Evolutionary conservation across 129 eudicot genomes (phyloP).

Genomic region (Mikania micrantha): DNA sequence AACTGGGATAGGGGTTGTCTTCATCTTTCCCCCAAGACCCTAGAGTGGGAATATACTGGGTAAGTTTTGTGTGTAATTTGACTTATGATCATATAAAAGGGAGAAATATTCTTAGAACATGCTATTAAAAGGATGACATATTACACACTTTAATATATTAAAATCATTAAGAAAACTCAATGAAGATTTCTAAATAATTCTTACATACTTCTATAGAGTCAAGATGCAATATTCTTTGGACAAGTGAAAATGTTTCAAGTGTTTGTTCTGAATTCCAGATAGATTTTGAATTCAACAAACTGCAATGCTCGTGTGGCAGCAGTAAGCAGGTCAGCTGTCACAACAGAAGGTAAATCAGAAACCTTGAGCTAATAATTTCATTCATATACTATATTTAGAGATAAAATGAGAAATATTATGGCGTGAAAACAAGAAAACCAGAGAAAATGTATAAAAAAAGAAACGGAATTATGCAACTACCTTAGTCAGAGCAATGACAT

Average conservation of each 20-base stretch:
- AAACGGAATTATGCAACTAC: constrained; percentile 18
- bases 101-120: background rate
- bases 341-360: constrained; percentile 8
- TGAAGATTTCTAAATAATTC: background rate
- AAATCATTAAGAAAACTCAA: background rate
- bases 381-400: background rate
- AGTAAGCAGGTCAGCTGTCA: constrained; percentile 84
- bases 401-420: background rate
- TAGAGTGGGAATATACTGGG: too few relatives aligned
- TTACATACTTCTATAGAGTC: constrained; percentile 76
- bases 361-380: constrained; percentile 2
- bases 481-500: constrained; percentile 78
- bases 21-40: too few relatives aligned
- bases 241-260: constrained; percentile 54
- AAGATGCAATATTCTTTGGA: constrained; percentile 74
- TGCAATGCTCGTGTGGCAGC: constrained; percentile 60
- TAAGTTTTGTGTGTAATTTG: background rate
- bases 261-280: constrained; percentile 82
- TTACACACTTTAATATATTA: background rate
- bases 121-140: constrained; percentile 9
- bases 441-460: background rate
- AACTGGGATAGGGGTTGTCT: too few relatives aligned
- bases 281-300: constrained; percentile 60
- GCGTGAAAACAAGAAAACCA: background rate
- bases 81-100: background rate